Base-by-base conservation (phyloP, 345 rosid genomes). In the Populus nigra region DNA sequence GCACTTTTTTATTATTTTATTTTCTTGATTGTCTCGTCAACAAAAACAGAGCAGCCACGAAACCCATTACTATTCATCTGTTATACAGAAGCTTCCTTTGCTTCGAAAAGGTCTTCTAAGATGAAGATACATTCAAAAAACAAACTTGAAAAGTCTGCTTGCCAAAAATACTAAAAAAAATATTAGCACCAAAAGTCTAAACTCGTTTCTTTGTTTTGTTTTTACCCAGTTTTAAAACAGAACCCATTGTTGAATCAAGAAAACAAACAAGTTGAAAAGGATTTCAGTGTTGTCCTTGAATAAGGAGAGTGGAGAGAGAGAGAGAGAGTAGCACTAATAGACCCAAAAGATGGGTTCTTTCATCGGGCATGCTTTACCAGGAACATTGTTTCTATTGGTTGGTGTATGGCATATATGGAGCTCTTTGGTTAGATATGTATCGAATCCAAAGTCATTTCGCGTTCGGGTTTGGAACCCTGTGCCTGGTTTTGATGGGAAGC, bases 351-450 rank as follows among this genome's bases (percentile, higher is more conserved):
- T 95, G 99, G 99, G 99, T 68, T 95, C 99, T 79, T 95, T 93
- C 86, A 87, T 90, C 78, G 99, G 99, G 43, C 99, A 95, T 87
- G 96, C 76, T 81, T 66, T 95, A 38, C 99, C 99, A 0, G 99
- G 99, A 53, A 85, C 98, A 20, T 68, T 95, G 86, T 95, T 95
- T 77, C 78, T 93, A 15, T 72, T 88, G 59, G 89, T 95, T 71
- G 97, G 98, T 53, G 79, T 90, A 2, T 95, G 99, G 99, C 99
- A 93, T 80, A 78, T 88, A 41, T 93, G 98, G 98, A 83, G 95
- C 75, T 80, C 92, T 61, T 80, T 93, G 78, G 77, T 89, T 81
- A 77, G 98, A 49, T 87, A 83, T 82, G 84, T 78, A 39, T 84
- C 92, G 2, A 86, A 90, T 67, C 97, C 99, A 22, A 88, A 82